These are phyloP conservation scores for Scheffersomyces spartinae DNA, from an alignment of 805 yeast genomes.

Conservation along the genomic window DNA sequence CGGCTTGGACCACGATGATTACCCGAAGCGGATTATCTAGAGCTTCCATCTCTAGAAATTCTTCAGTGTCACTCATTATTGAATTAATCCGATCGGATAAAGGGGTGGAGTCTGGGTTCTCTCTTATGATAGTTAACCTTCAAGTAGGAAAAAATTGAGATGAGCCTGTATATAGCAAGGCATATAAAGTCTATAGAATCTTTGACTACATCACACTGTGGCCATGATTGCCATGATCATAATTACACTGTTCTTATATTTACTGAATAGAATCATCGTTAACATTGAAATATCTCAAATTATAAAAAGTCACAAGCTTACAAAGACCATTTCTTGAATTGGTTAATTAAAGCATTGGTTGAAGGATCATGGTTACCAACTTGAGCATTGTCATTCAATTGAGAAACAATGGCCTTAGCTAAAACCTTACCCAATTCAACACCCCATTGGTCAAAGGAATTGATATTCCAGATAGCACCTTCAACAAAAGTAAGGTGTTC, in stretches of 20 bases:
- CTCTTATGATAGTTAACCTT: too few species aligned
- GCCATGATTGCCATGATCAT: too few species aligned
- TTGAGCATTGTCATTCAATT: constrained; percentile 52
- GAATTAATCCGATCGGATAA: too few species aligned
- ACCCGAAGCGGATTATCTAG: constrained; percentile 38
- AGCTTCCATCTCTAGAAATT: constrained; percentile 11
- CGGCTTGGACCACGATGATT: constrained; percentile 28
- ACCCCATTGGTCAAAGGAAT: constrained; percentile 99
- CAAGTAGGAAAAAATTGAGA: too few species aligned
- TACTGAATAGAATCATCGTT: too few species aligned
- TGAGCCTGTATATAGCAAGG: too few species aligned
- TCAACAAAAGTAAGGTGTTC: constrained; percentile 96
- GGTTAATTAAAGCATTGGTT: constrained; percentile 88
- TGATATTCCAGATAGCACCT: constrained; percentile 99
- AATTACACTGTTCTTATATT: too few species aligned
- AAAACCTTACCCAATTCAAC: constrained; percentile 97
- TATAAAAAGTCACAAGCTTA: too few species aligned
- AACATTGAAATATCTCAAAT: too few species aligned
- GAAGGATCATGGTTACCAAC: constrained; percentile 76
- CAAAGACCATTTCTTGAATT: constrained; percentile 74
- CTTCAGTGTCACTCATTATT: constrained; percentile 5
- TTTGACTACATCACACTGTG: too few species aligned
- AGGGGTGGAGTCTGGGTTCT: too few species aligned
- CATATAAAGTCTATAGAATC: too few species aligned
- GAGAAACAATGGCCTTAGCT: constrained; percentile 91